Base-by-base conservation (phyloP, 306 rosid genomes). In the Calophaca sinica region DNA sequence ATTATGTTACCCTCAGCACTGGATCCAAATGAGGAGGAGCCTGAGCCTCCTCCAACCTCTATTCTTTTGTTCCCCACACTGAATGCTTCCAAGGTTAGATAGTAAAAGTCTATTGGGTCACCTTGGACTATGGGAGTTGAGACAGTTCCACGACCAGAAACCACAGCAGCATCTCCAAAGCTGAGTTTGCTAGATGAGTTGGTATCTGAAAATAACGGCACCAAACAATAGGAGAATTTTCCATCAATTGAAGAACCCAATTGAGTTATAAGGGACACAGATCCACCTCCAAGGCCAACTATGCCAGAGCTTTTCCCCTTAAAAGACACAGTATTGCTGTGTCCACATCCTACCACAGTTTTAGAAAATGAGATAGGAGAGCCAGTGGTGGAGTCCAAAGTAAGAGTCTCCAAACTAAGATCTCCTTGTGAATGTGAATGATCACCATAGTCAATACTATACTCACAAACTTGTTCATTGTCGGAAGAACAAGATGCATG, bases 151-250 rank as follows among this genome's bases (percentile, higher is more conserved):
- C 3, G 3, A 2, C 81, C 81, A 10, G 81, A 75, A 45, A 81
- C 81, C 32, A 70, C 39, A 9, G 74, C 81, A 3, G 42, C 39
- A 35, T 54, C 58, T 12, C 85, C 85, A 63, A 81, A 81, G 13
- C 14, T 44, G 5, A 81, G 74, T 75, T 32, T 74, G 29, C 72
- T 50, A 1, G 83, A 32, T 0, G 0, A 2, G 0, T 31, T 6
- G 0, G 7, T 2, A 0, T 20, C 20, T 7, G 26, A 4, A 0
- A 52, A 0, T 0, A 0, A 0, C 0, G 91, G 81, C 3, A 74
- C 26, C 54, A 91, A 85, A 62, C 97, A 91, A 42, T 91, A 80
- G 0, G 93, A 85, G 59, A 89, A 91, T 38, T 84, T 91, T 0
- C 81, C 85, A 0, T 1, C 70, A 0, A 79, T 74, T 0, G 87